Conservation (phyloP, 73 alveolate genomes). For the Paramecium sexaurelia region DNA sequence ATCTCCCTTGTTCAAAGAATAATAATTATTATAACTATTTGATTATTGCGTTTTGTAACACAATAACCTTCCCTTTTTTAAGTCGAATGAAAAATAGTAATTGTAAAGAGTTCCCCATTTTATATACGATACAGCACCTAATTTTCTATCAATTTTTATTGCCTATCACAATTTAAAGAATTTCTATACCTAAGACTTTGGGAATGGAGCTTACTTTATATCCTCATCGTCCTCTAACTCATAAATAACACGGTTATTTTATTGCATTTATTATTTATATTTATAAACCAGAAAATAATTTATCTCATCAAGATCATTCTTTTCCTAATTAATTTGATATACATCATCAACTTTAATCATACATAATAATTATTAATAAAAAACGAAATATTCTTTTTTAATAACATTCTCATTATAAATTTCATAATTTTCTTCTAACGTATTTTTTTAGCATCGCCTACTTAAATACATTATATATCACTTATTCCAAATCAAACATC, state of each 20-base stretch:
- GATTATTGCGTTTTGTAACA: constrained; percentile 30
- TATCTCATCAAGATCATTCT: background rate
- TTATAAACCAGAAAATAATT: background rate
- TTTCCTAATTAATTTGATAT: background rate
- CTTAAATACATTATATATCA: background rate
- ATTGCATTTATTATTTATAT: constrained; percentile 14
- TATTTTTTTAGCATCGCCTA: too few relatives aligned
- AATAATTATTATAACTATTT: constrained; percentile 12
- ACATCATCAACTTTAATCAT: background rate
- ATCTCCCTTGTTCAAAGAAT: constrained; percentile 19
- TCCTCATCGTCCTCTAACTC: constrained; percentile 46
- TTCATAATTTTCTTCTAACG: too few relatives aligned
- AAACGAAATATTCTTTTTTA: too few relatives aligned
- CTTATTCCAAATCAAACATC: too few relatives aligned
- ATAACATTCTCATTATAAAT: too few relatives aligned
- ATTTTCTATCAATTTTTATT: background rate
- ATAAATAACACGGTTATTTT: constrained; percentile 14
- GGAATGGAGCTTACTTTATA: background rate
- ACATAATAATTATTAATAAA: too few relatives aligned
- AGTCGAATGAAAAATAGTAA: constrained; percentile 1
- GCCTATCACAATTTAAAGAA: background rate
- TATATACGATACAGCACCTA: constrained; percentile 46
- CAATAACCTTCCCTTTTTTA: background rate
- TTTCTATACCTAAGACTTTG: background rate
- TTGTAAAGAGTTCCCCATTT: constrained; percentile 51